Evolutionary conservation across 192 early-diverging fungal species (phyloP).

Genomic region (Coemansia sp.): DNA sequence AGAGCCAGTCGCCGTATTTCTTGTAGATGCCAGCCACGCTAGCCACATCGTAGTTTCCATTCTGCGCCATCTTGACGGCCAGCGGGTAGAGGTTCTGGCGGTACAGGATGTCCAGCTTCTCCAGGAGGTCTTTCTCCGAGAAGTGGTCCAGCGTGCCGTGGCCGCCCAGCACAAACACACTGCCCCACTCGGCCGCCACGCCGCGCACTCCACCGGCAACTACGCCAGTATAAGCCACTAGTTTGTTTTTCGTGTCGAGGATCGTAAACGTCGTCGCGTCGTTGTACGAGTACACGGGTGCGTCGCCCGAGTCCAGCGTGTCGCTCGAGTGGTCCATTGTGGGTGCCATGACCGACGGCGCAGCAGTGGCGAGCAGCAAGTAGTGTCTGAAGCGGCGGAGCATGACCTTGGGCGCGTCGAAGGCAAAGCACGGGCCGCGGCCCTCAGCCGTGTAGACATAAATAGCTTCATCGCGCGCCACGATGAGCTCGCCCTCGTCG

Average conservation of each 20-base stretch:
- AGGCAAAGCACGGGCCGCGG: conserved; percentile 87
- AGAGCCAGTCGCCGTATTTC: conserved; percentile 94
- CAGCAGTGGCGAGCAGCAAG: conserved; percentile 33
- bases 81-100: conserved; percentile 88
- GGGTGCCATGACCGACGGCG: conserved; percentile 32
- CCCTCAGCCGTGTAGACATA: conserved; percentile 93
- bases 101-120: conserved; percentile 87
- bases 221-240: conserved; percentile 81
- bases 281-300: conserved; percentile 47
- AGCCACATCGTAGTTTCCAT: conserved; percentile 75
- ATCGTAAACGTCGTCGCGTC: conserved; percentile 58
- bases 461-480: conserved; percentile 87
- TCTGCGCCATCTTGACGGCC: conserved; percentile 84
- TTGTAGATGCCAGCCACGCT: conserved; percentile 92
- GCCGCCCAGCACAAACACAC: conserved; percentile 79
- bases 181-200: conserved; percentile 87
- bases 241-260: conserved; percentile 91
- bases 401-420: conserved; percentile 62
- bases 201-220: conserved; percentile 70
- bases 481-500: conserved; percentile 76
- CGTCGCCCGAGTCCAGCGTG: conserved; percentile 54
- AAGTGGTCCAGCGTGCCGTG: conserved; percentile 57
- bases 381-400: conserved; percentile 38
- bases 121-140: conserved; percentile 84
- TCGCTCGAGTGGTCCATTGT: conserved; percentile 18